Conservation (phyloP, 2,329 filamentous ascomycete species). For the Botryosphaeria dothidea region DNA sequence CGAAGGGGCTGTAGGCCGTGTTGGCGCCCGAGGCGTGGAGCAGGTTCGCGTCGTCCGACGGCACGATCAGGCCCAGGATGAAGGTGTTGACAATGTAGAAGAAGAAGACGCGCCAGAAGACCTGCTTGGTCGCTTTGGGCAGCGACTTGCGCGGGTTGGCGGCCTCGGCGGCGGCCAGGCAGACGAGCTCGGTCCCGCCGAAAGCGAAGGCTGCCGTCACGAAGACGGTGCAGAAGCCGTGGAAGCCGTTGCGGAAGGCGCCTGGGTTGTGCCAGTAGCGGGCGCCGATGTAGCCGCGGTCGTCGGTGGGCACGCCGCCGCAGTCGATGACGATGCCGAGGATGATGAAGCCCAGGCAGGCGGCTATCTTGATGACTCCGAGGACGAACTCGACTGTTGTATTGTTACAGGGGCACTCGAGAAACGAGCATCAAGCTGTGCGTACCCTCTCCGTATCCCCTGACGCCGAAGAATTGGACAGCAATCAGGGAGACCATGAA, state of each 20-base stretch:
- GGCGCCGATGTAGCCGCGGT: constrained; percentile 61
- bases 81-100: constrained; percentile 63
- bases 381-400: constrained; percentile 57
- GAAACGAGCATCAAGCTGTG: not conserved
- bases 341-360: constrained; percentile 49
- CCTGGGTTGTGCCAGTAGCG: constrained; percentile 62
- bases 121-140: constrained; percentile 46
- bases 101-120: constrained; percentile 50
- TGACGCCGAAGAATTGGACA: constrained; percentile 41
- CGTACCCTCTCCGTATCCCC: constrained; percentile 40
- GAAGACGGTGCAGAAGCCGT: constrained; percentile 64
- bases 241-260: constrained; percentile 60
- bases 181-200: constrained; percentile 63
- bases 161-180: constrained; percentile 61
- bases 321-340: constrained; percentile 39
- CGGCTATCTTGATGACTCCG: constrained; percentile 58
- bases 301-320: constrained; percentile 58
- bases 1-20: constrained; percentile 81
- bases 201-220: constrained; percentile 65
- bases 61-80: constrained; percentile 80
- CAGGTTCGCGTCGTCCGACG: constrained; percentile 67
- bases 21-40: constrained; percentile 61
- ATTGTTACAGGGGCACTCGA: constrained; percentile 5
- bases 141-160: constrained; percentile 55
- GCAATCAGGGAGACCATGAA: constrained; percentile 40